Base-by-base conservation (phyloP, 805 yeast species). In the Candida fluviatilis region DNA sequence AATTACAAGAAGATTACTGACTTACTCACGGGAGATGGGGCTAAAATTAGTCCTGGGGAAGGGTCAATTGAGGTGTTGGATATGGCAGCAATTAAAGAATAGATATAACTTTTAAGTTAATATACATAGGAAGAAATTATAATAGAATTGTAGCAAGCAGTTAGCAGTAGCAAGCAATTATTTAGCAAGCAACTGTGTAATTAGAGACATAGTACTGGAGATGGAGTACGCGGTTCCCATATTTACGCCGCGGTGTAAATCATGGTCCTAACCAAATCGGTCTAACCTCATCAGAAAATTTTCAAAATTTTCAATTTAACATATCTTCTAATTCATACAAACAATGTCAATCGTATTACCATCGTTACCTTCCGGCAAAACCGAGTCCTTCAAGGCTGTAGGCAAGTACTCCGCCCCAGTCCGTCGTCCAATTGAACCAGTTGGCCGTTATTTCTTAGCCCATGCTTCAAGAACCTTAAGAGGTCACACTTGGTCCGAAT, bases 401-500 rank as follows among this genome's bases (percentile, higher is more conserved):
- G 63, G 76, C 47, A 67, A 71, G 40, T 77, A 69, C 60, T 55
- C 84, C 34, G 74, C 78, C 17, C 73, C 89, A 34, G 73, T 74
- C 34, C 83, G 84, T 52, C 84, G 96, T 62, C 82, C 91, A 43
- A 73, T 90, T 46, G 99, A 93, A 70, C 98, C 99, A 27, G 96
- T 91, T 50, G 99, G 99, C 40, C 91, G 95, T 46, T 85, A 78
- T 60, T 93, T 90, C 71, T 72, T 93, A 53, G 96, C 96, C 37
- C 99, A 93, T 58, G 98, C 98, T 42, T 81, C 95, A 51, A 85
- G 99, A 75, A 78, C 95, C 38, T 74, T 90, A 53, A 82, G 96
- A 69, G 96, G 96, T 62, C 96, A 95, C 71, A 88, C 98, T 35
- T 93, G 97, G 96, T 88, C 97, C 39, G 98, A 93, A 69, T 93